phyloP scores from a whole-genome alignment of 371 early-diverging fungal species.

The Nematocida sp. region DNA sequence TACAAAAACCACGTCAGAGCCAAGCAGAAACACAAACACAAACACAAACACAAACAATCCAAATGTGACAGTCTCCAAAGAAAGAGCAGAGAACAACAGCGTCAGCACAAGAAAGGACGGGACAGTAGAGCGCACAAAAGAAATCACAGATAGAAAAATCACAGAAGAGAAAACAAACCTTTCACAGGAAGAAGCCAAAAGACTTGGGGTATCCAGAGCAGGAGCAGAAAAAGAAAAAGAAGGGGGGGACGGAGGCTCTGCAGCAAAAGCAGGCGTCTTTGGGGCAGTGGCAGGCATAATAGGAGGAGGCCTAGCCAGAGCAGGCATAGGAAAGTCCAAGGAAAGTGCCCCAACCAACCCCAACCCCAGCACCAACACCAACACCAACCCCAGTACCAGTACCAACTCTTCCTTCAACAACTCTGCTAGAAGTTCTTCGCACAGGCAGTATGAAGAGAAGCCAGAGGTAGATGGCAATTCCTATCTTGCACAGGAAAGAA shows the following conservation, averaged over 20 bases:
- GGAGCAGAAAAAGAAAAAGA: background rate
- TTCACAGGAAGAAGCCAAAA: background rate
- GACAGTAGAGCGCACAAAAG: constrained; percentile 3
- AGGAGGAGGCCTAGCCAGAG: background rate
- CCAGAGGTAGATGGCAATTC: background rate
- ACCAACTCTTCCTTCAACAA: background rate
- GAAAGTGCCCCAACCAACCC: background rate
- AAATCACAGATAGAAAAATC: constrained; percentile 3
- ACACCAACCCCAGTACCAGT: background rate
- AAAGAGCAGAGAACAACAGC: too few relatives aligned
- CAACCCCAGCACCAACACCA: background rate
- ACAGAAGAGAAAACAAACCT: constrained; percentile 15
- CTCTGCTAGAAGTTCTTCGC: background rate
- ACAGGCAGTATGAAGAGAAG: constrained; percentile 6
- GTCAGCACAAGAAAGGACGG: too few relatives aligned
- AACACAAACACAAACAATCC: too few relatives aligned
- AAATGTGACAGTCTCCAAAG: too few relatives aligned
- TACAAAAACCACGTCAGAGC: background rate
- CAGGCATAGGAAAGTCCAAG: background rate
- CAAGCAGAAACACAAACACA: background rate
- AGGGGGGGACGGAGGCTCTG: background rate
- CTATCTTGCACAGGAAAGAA: constrained; percentile 3
- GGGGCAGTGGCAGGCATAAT: background rate
- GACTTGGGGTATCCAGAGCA: constrained; percentile 5
- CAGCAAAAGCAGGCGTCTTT: background rate